Evolutionary conservation across 192 early-diverging fungal genomes (phyloP).

Genomic region (Coemansia sp.): DNA sequence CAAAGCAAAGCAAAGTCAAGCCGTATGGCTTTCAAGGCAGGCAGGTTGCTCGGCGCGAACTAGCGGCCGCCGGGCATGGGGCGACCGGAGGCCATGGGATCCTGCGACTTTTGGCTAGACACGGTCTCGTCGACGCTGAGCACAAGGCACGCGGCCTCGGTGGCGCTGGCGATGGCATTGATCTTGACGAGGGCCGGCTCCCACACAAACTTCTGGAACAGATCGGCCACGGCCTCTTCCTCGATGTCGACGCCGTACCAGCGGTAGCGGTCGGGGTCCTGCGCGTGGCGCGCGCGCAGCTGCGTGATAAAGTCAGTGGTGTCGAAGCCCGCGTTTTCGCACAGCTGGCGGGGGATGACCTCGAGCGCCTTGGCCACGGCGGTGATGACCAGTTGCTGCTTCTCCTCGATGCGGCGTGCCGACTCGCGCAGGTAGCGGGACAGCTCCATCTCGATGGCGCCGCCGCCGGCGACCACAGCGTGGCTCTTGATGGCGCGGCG

Average conservation of each 20-base stretch:
- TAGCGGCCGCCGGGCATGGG: conserved; percentile 45
- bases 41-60: neutral
- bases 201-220: conserved; percentile 95
- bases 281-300: conserved; percentile 86
- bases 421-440: conserved; percentile 91
- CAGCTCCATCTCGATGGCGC: conserved; percentile 97
- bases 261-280: conserved; percentile 58
- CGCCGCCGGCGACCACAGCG: conserved; percentile 94
- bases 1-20: neutral
- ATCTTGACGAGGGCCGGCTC: conserved; percentile 98
- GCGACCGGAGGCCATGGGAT: conserved; percentile 58
- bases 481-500: conserved; percentile 96
- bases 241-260: conserved; percentile 95
- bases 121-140: conserved; percentile 97
- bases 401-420: conserved; percentile 93
- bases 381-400: conserved; percentile 96
- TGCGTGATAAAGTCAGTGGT: conserved; percentile 97
- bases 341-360: conserved; percentile 96
- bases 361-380: conserved; percentile 95
- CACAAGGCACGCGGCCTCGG: conserved; percentile 95
- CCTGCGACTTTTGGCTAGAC: conserved; percentile 85
- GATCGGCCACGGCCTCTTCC: conserved; percentile 84
- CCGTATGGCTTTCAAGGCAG: too few species aligned
- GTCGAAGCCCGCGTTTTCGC: conserved; percentile 98
- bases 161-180: conserved; percentile 90